These are phyloP conservation scores for Vaccinium darrowii DNA, from an alignment of 148 eudicot genomes.

Conservation along the genomic window DNA sequence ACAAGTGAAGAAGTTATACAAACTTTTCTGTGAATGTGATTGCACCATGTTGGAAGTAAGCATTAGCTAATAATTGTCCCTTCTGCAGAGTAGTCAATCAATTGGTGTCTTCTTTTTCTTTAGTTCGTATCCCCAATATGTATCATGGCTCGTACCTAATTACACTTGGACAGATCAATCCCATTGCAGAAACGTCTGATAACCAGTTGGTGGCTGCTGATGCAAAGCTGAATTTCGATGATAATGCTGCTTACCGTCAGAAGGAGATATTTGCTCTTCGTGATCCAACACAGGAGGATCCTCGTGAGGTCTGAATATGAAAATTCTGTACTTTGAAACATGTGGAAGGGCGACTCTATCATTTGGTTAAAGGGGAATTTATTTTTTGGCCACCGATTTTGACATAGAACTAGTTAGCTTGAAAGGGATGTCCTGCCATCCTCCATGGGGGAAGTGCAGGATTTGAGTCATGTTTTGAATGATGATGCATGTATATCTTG, in stretches of 20 bases:
- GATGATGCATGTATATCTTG: neutral
- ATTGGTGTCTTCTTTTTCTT: neutral
- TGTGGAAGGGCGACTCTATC: neutral
- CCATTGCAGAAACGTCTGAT: slow-evolving; percentile 92
- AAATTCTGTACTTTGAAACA: neutral
- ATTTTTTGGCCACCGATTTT: neutral
- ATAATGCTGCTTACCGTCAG: slow-evolving; percentile 93
- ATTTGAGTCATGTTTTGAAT: neutral
- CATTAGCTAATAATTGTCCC: neutral
- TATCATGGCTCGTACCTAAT: slow-evolving; percentile 3
- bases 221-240: slow-evolving; percentile 96
- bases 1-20: slow-evolving; percentile 92
- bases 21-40: slow-evolving; percentile 82
- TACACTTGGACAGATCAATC: slow-evolving; percentile 61
- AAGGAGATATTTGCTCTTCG: slow-evolving; percentile 93
- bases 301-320: slow-evolving; percentile 75
- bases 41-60: slow-evolving; percentile 92
- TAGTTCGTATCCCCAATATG: neutral
- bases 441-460: neutral
- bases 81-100: neutral
- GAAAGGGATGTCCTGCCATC: neutral
- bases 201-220: slow-evolving; percentile 90
- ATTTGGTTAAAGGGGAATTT: neutral
- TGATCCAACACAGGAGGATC: slow-evolving; percentile 96
- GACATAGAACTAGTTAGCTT: neutral